Evolutionary conservation across 306 rosid genomes (phyloP).

Genomic region (Pterocarpus santalinus): DNA sequence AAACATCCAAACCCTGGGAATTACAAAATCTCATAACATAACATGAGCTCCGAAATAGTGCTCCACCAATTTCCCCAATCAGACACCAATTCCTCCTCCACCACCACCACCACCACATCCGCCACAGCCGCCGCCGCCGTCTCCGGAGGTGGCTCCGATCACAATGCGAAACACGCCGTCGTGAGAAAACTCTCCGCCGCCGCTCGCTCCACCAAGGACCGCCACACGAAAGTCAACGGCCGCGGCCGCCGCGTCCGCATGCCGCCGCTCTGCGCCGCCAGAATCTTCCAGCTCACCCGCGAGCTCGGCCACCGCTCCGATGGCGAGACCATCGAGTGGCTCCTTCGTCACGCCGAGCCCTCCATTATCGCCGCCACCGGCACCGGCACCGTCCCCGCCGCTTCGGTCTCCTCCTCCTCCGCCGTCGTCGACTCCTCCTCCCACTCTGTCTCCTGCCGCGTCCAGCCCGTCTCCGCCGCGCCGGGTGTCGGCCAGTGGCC

Average conservation of each 20-base stretch:
- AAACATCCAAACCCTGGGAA: not conserved
- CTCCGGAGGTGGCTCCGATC: constrained; percentile 20
- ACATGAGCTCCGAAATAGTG: constrained; percentile 62
- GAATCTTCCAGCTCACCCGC: constrained; percentile 91
- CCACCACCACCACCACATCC: constrained; percentile 11
- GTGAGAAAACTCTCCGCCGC: constrained; percentile 31
- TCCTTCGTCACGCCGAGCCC: constrained; percentile 88
- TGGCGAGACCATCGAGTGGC: constrained; percentile 98
- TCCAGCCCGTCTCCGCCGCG: constrained; percentile 44
- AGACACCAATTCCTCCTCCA: constrained; percentile 29
- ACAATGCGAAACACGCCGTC: constrained; percentile 46
- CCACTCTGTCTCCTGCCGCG: constrained; percentile 55
- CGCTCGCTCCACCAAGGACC: constrained; percentile 71
- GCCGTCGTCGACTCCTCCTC: constrained; percentile 40
- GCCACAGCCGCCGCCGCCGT: constrained; percentile 6
- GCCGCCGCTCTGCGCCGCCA: constrained; percentile 95
- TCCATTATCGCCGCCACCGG: constrained; percentile 91
- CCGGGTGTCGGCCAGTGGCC: constrained; percentile 58
- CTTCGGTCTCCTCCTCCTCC: constrained; percentile 55
- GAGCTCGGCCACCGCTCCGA: constrained; percentile 98
- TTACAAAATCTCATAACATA: not conserved
- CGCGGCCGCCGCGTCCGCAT: constrained; percentile 93
- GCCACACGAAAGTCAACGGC: constrained; percentile 96
- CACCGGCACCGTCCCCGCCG: constrained; percentile 72
- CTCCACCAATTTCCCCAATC: constrained; percentile 54